Evolutionary conservation across 2,329 filamentous ascomycete genomes (phyloP), one percentile per base, ranked within the genome.

Genomic region (Xylaria sp.): DNA sequence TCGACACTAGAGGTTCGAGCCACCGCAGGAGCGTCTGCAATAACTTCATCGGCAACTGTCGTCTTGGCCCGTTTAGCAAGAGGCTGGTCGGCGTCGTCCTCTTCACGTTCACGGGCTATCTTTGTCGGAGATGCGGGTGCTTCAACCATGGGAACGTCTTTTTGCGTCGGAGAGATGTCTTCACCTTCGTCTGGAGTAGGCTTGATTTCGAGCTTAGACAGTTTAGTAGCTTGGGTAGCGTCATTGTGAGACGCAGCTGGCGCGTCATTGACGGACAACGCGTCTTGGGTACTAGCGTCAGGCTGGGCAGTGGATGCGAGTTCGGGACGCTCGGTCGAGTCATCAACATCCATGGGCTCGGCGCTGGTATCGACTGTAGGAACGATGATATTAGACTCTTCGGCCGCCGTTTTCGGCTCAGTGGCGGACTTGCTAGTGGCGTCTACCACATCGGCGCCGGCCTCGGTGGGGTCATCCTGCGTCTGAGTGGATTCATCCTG

Each of bases 11-110:
- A n/a, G 11, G 54, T 60, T 39, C 56, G 63, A 16, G 66, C 67
- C 18, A 71, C 69, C 3, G 69, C 66, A 7, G 67, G 54, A 9
- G 68, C 69, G 48, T 72, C 69, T 30, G 55, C 63, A 2, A 63
- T 62, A 5, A 59, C 54, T 34, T 65, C 68, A 34, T 49, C 55
- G 0, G 80, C 77, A 10, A 78, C 78, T 13, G 89, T 88, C 0
- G 90, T 89, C 75, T 87, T 93, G 44, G 90, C 85, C 30, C 92
- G 87, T 78, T 97, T 97, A 1, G 91, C 83, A 13, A 84, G 83
- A 56, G 88, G 91, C 64, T 91, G 83, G 9, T 79, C 78, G 11
- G 76, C 76, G 0, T 78, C 78, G 0, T 78, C 78, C 64, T 96
- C 91, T 60, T 96, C 91, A 11, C 92, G 87, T 66, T 87, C 88